Base-by-base conservation (phyloP, 768 basidiomycete genomes). In the Mycena polygramma region DNA sequence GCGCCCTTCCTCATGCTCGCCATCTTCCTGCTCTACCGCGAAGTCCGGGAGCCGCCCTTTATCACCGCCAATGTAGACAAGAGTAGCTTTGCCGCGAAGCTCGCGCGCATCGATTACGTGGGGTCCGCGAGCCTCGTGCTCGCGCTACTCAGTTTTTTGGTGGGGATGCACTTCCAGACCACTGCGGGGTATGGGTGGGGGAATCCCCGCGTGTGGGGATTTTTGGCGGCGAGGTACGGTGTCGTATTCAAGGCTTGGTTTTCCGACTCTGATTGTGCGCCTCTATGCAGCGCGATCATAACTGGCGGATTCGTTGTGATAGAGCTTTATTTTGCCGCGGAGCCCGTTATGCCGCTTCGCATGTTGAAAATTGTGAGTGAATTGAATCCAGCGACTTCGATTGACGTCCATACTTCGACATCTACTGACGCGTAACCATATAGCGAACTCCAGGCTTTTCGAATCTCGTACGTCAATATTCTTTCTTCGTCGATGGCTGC, bases 1-100 rank as follows among this genome's bases (percentile, higher is more conserved):
- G 68, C 91, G 90, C 54, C 91, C 90, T 89, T 46, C 45, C 45
- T 46, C 81, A 92, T 92, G 76, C 90, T 85, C 73, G 78, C 87
- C 10, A 30, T 66, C 37, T 14, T 49, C 30, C 61, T 74, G n/a
- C 36, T 74, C 45, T 65, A n/a, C 51, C 45, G 71, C 58, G 63
- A 66, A 39, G 66, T 65, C 48, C 52, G 60, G 20, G 73, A 74
- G 59, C 73, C 73, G 30, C 48, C 51, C 9, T 41, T 54, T 17
- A 41, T 74, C 22, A 53, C 63, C 17, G 30, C 30, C 3, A 46
- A 57, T 13, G 66, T 57, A 15, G 36, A 45, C n/a, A 14, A 46
- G 4, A 62, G 39, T 53, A 64, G 49, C 63, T 45, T 71, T n/a
- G 17, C 24, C 45, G 49, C 58, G 19, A 90, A 89, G 73, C 76